phyloP scores from a whole-genome alignment of 768 basidiomycete genomes.

The Psilocybe subaeruginosa region DNA sequence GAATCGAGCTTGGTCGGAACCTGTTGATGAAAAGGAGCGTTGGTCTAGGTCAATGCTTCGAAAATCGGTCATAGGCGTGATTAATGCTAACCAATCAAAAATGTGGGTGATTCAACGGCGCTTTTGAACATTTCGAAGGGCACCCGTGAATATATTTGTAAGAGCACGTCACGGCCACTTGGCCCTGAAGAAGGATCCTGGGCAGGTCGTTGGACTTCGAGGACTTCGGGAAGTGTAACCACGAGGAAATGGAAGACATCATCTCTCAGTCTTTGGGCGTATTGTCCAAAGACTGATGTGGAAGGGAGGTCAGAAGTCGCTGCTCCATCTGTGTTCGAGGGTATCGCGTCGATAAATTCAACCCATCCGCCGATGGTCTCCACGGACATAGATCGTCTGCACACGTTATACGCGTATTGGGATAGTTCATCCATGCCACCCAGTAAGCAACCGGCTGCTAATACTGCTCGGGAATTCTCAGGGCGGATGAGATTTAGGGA shows the following conservation, averaged over 20 bases:
- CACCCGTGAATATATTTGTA: conserved; percentile 76
- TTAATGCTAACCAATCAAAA: conserved; percentile 68
- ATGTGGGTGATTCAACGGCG: conserved; percentile 77
- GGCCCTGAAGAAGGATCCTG: conserved; percentile 43
- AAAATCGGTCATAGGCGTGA: not conserved
- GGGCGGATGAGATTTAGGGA: conserved; percentile 70
- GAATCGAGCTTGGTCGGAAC: conserved; percentile 85
- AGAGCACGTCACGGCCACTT: conserved; percentile 67
- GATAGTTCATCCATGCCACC: conserved; percentile 89
- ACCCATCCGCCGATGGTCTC: conserved; percentile 81
- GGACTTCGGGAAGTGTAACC: conserved; percentile 67
- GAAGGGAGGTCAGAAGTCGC: conserved; percentile 50
- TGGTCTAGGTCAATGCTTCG: conserved; percentile 18
- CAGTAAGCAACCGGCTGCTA: conserved; percentile 83
- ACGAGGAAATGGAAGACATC: conserved; percentile 82
- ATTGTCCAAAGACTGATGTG: conserved; percentile 73
- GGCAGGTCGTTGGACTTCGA: conserved; percentile 51
- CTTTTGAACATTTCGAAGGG: conserved; percentile 90
- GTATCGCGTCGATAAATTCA: conserved; percentile 67
- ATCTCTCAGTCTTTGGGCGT: conserved; percentile 74
- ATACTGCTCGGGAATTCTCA: conserved; percentile 82
- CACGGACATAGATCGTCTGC: conserved; percentile 74
- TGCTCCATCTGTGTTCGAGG: conserved; percentile 52
- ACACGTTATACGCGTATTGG: conserved; percentile 76
- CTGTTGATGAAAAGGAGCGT: conserved; percentile 35